A percentile compares a stretch with the other conserved stretches of the same genome.
phyloP scores from a whole-genome alignment of 768 basidiomycete genomes.

The Podaxis sp. region DNA sequence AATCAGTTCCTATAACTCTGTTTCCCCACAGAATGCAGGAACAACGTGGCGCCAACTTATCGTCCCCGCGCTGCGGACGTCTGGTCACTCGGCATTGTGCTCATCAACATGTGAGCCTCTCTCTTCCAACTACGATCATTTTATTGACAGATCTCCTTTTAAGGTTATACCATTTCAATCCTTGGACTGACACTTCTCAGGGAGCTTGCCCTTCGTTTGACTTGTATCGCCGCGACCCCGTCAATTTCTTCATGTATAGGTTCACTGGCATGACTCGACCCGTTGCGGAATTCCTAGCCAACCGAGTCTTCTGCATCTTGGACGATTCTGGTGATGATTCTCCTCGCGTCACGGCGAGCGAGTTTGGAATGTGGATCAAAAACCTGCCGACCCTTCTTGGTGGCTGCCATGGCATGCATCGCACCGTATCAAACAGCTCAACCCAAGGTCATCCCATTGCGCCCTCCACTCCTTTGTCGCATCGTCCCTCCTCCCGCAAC shows the following conservation, averaged over 20 bases:
- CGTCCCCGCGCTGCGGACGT: conserved; percentile 94
- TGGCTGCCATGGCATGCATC: conserved; percentile 44
- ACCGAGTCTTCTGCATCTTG: conserved; percentile 79
- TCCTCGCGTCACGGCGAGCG: conserved; percentile 68
- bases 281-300: conserved; percentile 85
- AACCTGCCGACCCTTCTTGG: conserved; percentile 74
- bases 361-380: conserved; percentile 84
- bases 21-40: conserved; percentile 78
- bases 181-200: conserved; percentile 92
- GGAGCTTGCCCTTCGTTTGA: conserved; percentile 81
- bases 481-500: conserved; percentile 68
- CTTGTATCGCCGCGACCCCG: conserved; percentile 71
- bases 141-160: conserved; percentile 7
- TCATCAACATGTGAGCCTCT: conserved; percentile 87
- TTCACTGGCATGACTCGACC: conserved; percentile 86
- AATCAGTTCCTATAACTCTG: conserved; percentile 13
- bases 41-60: conserved; percentile 94
- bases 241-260: conserved; percentile 83
- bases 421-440: conserved; percentile 56
- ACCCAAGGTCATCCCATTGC: conserved; percentile 63
- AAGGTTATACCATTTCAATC: conserved; percentile 96
- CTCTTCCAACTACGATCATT: conserved; percentile 7
- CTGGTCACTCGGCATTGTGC: conserved; percentile 97
- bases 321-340: conserved; percentile 61
- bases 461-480: conserved; percentile 58